A percentile compares a stretch with the other conserved stretches of the same genome.
These are phyloP conservation scores for Aureobasidium sp. DNA, from an alignment of 2,329 filamentous ascomycete genomes.

Conservation along the genomic window DNA sequence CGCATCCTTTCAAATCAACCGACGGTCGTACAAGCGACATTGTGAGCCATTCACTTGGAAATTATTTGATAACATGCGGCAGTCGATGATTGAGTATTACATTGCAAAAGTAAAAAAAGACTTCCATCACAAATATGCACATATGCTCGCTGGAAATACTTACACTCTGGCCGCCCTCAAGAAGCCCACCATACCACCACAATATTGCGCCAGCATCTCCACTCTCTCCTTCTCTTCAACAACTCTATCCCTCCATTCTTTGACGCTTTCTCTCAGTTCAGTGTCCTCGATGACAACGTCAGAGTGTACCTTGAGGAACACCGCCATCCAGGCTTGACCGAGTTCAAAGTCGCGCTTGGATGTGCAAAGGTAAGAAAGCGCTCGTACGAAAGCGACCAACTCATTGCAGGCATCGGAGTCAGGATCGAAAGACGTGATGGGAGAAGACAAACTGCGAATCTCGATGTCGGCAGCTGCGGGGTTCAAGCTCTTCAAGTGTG, in stretches of 20 bases:
- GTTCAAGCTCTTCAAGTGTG: slow-evolving; percentile 70
- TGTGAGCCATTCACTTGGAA: not conserved
- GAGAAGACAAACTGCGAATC: slow-evolving; percentile 64
- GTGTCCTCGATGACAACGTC: slow-evolving; percentile 48
- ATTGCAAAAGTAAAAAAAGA: too few relatives aligned
- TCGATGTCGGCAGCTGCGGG: slow-evolving; percentile 86
- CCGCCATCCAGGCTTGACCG: slow-evolving; percentile 94
- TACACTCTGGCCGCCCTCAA: slow-evolving; percentile 20
- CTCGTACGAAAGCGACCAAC: slow-evolving; percentile 70
- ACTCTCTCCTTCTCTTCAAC: slow-evolving; percentile 62
- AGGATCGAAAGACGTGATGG: slow-evolving; percentile 29
- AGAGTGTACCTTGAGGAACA: slow-evolving; percentile 75
- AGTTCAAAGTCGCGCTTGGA: slow-evolving; percentile 81
- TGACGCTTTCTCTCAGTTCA: slow-evolving; percentile 52
- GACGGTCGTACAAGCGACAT: too few relatives aligned
- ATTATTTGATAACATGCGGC: not conserved
- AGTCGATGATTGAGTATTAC: too few relatives aligned
- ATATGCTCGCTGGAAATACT: too few relatives aligned
- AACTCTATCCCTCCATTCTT: slow-evolving; percentile 53
- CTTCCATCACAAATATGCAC: not conserved
- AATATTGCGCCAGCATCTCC: slow-evolving; percentile 75
- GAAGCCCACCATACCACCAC: slow-evolving; percentile 50
- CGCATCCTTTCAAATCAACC: too few relatives aligned
- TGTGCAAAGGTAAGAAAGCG: slow-evolving; percentile 63
- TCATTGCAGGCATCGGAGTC: slow-evolving; percentile 49